Percentiles rank a stretch among this genome's conserved stretches.
These are phyloP conservation scores for Colletotrichum lini DNA, from an alignment of 2,329 filamentous ascomycete species.

Conservation along the genomic window DNA sequence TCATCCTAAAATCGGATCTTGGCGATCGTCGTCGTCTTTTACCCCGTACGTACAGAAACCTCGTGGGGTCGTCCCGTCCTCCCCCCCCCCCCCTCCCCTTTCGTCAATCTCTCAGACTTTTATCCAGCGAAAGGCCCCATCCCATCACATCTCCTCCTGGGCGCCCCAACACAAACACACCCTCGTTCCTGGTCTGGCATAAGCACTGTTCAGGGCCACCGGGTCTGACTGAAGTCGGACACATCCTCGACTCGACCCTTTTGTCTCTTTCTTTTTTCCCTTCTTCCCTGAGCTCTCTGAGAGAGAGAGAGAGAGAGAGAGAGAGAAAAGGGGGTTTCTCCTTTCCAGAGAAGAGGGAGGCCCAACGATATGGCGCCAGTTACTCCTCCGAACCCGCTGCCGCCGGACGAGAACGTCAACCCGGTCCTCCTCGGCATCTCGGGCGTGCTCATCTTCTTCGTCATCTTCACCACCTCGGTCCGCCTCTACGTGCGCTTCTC, in stretches of 20 bases:
- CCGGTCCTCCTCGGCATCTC: conserved; percentile 52
- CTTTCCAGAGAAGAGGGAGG: neutral
- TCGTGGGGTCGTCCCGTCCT: conserved; percentile 21
- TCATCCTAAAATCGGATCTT: conserved; percentile 33
- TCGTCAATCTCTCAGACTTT: conserved; percentile 15
- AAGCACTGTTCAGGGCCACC: neutral
- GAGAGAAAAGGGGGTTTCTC: too few relatives aligned
- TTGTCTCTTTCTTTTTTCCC: neutral
- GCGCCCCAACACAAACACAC: neutral
- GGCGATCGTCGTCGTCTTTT: conserved; percentile 31
- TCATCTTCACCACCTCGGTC: conserved; percentile 51
- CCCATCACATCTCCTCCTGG: neutral
- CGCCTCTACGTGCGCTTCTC: conserved; percentile 50
- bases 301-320: too few relatives aligned
- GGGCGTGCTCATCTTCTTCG: conserved; percentile 50
- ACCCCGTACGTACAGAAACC: conserved; percentile 8
- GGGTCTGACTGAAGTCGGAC: conserved; percentile 7
- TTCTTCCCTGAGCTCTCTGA: too few relatives aligned
- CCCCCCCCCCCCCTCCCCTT: neutral
- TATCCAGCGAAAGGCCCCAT: conserved; percentile 26
- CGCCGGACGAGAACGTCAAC: conserved; percentile 54
- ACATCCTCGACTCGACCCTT: neutral
- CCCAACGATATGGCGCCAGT: conserved; percentile 23
- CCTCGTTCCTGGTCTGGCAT: conserved; percentile 16
- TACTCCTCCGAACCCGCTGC: conserved; percentile 53